Percentiles rank a stretch among this genome's conserved stretches.
These are phyloP conservation scores for Vigna angularis DNA, from an alignment of 306 rosid species.

Conservation along the genomic window DNA sequence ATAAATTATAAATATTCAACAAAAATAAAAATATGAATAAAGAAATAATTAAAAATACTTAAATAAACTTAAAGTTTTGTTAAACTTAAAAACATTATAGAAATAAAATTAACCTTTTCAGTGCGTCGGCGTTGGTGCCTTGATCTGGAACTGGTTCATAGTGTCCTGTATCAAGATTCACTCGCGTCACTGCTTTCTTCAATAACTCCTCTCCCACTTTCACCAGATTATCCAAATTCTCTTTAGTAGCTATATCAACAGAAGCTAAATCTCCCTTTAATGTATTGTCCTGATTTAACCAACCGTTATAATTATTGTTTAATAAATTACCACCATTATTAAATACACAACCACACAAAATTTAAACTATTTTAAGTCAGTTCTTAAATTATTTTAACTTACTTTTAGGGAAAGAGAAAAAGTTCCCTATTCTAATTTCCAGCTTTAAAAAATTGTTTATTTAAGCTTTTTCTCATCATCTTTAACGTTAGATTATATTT, in stretches of 20 bases:
- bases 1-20: too few relatives aligned
- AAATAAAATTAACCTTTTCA: constrained; percentile 50
- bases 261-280: constrained; percentile 50
- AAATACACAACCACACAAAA: neutral
- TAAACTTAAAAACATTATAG: too few relatives aligned
- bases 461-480: too few relatives aligned
- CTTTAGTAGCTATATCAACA: constrained; percentile 48
- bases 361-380: too few relatives aligned
- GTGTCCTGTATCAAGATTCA: constrained; percentile 55
- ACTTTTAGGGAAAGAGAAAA: too few relatives aligned
- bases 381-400: too few relatives aligned
- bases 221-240: constrained; percentile 54
- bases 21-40: too few relatives aligned
- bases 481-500: too few relatives aligned
- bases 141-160: constrained; percentile 47
- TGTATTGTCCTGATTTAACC: constrained; percentile 47
- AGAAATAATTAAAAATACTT: too few relatives aligned
- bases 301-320: neutral
- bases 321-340: neutral
- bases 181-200: constrained; percentile 44
- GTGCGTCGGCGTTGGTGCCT: constrained; percentile 55
- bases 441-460: too few relatives aligned
- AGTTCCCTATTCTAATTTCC: too few relatives aligned
- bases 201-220: constrained; percentile 50
- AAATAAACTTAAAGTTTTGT: too few relatives aligned